Percentiles rank a stretch among this genome's conserved stretches.
phyloP scores from a whole-genome alignment of 129 eudicot species.

The sunflower (Helianthus annuus) region DNA sequence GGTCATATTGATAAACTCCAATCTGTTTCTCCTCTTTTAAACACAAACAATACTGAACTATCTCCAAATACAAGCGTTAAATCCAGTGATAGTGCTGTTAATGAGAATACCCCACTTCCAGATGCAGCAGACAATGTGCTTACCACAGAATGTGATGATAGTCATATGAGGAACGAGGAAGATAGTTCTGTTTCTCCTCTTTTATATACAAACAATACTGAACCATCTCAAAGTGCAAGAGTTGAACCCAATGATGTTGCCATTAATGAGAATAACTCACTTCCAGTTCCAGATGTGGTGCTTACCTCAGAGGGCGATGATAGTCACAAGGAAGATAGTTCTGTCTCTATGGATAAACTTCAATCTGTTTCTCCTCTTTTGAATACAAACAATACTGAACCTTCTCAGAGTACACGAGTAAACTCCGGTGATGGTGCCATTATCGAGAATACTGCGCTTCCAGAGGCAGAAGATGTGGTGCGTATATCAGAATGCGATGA shows the following conservation, averaged over 20 bases:
- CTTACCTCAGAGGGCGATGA: conserved; percentile 5
- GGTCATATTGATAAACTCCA: conserved; percentile 31
- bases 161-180: conserved; percentile 26
- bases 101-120: conserved; percentile 29
- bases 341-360: conserved; percentile 37
- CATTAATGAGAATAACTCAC: conserved; percentile 22
- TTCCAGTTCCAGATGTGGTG: conserved; percentile 14
- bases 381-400: conserved; percentile 30
- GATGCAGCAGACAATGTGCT: conserved; percentile 11
- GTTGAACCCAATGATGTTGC: conserved; percentile 18
- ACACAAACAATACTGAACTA: conserved; percentile 33
- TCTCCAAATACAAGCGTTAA: conserved; percentile 32
- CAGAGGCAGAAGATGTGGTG: conserved; percentile 21
- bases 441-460: conserved; percentile 22
- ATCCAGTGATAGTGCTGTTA: conserved; percentile 19
- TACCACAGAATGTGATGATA: conserved; percentile 11
- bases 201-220: conserved; percentile 24
- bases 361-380: background rate
- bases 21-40: conserved; percentile 21
- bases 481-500: conserved; percentile 9
- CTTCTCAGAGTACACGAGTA: conserved; percentile 31
- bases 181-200: too few species aligned
- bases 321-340: conserved; percentile 29
- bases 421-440: conserved; percentile 22
- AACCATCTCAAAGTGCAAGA: conserved; percentile 32